Evolutionary conservation across 2,329 filamentous ascomycete genomes (phyloP), one percentile per base, ranked within the genome.

Genomic region (Cladosporium sp.): DNA sequence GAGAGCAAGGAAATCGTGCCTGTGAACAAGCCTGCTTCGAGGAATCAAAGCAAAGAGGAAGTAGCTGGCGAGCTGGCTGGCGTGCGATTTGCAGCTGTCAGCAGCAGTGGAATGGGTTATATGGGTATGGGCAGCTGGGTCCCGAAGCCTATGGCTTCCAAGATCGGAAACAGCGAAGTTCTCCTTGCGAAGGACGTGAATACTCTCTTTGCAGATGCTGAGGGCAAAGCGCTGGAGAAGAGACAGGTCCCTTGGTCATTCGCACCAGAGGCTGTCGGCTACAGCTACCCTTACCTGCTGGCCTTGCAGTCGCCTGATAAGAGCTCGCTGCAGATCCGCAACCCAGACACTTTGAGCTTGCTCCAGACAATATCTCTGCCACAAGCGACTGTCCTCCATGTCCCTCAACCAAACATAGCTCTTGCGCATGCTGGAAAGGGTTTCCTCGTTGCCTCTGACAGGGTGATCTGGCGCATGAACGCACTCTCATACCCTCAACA

Each of bases 101-200:
- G 88, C 59, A 89, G 87, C 56, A 89, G 88, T 7, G 90, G 91
- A 48, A 97, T 97, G 91, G 91, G 92, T 44, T 97, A 97, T 70
- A 96, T 97, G 83, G 93, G 93, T 1, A 86, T 97, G 70, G 91
- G 90, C 50, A 89, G 90, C 40, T 94, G 91, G 77, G 90, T 93
- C 57, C 93, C 94, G 1, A 95, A 90, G 68, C 95, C 94, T 6
- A 80, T 99, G 66, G 90, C 90, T 5, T 87, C 92, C 5, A 88
- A 88, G 64, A 80, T 99, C 12, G 83, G 85, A 2, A 89, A 95
- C 62, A 89, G 90, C 4, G 84, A 97, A 74, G 84, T 97, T 70
- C 76, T 99, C 58, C 80, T 99, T n/a, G 91, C 93, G n/a, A 96
- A 96, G 72, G 94, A 99, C 66, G 91, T 97, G 67, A 96, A 97